These are phyloP conservation scores for Cryomyces antarcticus DNA, from an alignment of 495 filamentous ascomycete genomes.

Conservation along the genomic window DNA sequence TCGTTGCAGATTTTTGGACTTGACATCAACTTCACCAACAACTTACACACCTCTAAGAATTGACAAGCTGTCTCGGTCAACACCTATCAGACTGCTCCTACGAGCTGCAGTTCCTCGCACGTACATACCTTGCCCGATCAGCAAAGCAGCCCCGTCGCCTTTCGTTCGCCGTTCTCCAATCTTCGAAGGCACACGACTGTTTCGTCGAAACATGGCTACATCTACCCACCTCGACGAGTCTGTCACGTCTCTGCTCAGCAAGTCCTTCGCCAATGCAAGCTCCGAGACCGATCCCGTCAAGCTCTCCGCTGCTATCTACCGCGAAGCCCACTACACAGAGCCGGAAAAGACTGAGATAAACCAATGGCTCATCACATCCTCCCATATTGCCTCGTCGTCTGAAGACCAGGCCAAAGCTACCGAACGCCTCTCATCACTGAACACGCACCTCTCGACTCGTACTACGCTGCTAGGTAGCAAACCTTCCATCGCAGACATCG, in stretches of 20 bases:
- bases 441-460: conserved; percentile 68
- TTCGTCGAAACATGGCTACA: conserved; percentile 26
- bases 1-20: background rate
- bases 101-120: background rate
- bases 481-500: conserved; percentile 75
- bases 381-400: conserved; percentile 38
- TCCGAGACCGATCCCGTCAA: conserved; percentile 30
- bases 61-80: background rate
- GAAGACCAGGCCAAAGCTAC: conserved; percentile 36
- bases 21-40: background rate
- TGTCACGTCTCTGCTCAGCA: conserved; percentile 32
- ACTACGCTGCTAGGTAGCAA: conserved; percentile 82
- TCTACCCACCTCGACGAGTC: conserved; percentile 29
- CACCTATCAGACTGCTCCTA: background rate
- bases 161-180: background rate
- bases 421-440: conserved; percentile 45
- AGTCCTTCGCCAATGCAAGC: conserved; percentile 29
- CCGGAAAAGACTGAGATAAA: conserved; percentile 68
- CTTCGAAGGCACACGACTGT: background rate
- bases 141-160: background rate
- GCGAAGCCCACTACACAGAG: conserved; percentile 44
- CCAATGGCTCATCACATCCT: conserved; percentile 63
- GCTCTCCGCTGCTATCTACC: conserved; percentile 39
- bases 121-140: background rate
- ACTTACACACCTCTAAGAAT: background rate